Conservation (phyloP, 345 rosid species). For the Pistacia integerrima region DNA sequence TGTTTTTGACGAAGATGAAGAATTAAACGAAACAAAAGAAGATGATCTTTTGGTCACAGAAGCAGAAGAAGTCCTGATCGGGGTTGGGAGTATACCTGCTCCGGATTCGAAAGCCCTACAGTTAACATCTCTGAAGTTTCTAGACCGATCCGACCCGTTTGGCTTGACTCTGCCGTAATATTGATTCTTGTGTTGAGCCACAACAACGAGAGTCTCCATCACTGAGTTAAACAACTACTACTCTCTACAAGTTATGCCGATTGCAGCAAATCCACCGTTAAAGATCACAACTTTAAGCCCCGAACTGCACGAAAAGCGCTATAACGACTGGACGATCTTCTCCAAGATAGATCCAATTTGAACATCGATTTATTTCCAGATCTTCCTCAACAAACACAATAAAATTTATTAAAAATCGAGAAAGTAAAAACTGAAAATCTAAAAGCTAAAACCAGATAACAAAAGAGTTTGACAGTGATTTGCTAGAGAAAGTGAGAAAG, state of each 20-base stretch:
- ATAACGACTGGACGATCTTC: conserved; percentile 28
- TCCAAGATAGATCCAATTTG: conserved; percentile 35
- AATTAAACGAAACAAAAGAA: conserved; percentile 20
- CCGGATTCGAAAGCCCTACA: conserved; percentile 81
- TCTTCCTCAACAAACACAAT: conserved; percentile 1
- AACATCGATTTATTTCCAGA: conserved; percentile 30
- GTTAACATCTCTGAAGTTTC: conserved; percentile 57
- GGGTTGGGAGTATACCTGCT: conserved; percentile 73
- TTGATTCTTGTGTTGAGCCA: conserved; percentile 68
- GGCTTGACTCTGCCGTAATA: conserved; percentile 48
- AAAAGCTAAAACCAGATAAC: not conserved
- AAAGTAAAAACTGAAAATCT: not conserved
- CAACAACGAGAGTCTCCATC: conserved; percentile 85
- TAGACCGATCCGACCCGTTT: conserved; percentile 45
- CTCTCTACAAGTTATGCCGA: conserved; percentile 6
- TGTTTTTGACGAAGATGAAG: conserved; percentile 34
- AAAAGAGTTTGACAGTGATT: not conserved
- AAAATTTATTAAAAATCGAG: not conserved
- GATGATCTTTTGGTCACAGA: conserved; percentile 32
- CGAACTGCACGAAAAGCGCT: not conserved
- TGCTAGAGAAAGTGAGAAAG: not conserved
- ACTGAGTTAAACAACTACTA: conserved; percentile 17
- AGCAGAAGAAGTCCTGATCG: conserved; percentile 35
- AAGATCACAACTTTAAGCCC: conserved; percentile 26
- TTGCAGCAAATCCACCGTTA: conserved; percentile 22